Evolutionary conservation across 257 asterid species (phyloP).

Genomic region (Lithospermum erythrorhizon): DNA sequence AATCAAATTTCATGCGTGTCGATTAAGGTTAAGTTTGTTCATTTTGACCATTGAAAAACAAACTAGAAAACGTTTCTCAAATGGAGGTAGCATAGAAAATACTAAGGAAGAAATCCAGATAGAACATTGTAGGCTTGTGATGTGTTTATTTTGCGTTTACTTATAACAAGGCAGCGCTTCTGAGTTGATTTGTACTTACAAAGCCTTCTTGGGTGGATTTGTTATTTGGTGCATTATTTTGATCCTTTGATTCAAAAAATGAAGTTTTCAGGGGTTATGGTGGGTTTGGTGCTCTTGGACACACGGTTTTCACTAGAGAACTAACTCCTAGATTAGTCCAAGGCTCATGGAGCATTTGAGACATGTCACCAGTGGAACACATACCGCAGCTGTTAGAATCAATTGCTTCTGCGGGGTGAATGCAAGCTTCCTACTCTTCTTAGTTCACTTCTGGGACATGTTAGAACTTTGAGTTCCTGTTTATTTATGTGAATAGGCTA

Average conservation of each 20-base stretch:
- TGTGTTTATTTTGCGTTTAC: background rate
- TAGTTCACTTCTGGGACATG: background rate
- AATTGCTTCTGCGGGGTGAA: too few species aligned
- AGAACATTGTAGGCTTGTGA: too few species aligned
- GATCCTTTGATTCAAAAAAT: slow-evolving; percentile 33
- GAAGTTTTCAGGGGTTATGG: slow-evolving; percentile 98
- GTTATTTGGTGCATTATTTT: slow-evolving; percentile 19
- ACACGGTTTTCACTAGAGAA: slow-evolving; percentile 77
- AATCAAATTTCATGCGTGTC: too few species aligned
- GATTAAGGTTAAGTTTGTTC: too few species aligned
- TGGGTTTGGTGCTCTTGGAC: slow-evolving; percentile 99
- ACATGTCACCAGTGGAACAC: slow-evolving; percentile 84
- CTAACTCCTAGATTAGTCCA: slow-evolving; percentile 66
- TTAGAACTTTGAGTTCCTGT: too few species aligned
- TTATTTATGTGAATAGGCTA: too few species aligned
- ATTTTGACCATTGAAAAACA: too few species aligned
- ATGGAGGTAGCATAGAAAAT: too few species aligned
- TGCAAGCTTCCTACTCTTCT: too few species aligned
- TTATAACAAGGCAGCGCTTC: background rate
- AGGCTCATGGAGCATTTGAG: slow-evolving; percentile 71
- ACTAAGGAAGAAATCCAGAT: too few species aligned
- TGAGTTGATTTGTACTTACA: background rate
- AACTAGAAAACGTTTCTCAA: too few species aligned
- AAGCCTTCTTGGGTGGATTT: background rate
- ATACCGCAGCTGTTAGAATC: slow-evolving; percentile 67